Evolutionary conservation across 495 filamentous ascomycete genomes (phyloP).

Genomic region (Tuber brumale): DNA sequence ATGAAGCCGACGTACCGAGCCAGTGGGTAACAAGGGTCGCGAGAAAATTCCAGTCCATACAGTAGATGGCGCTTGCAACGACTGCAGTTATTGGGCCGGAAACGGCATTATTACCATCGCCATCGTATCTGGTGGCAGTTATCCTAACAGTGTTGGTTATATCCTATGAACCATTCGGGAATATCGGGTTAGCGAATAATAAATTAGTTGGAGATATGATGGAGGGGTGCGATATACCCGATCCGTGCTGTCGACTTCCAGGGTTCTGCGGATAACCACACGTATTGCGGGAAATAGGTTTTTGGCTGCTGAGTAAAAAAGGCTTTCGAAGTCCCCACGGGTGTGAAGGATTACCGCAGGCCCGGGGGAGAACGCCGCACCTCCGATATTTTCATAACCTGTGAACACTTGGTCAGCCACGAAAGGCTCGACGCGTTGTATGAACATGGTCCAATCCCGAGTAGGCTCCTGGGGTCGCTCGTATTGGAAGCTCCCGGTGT

Average conservation of each 20-base stretch:
- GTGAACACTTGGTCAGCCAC: background rate
- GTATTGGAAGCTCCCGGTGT: background rate
- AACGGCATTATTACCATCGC: background rate
- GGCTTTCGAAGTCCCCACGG: background rate
- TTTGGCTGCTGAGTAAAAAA: background rate
- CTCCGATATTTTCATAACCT: background rate
- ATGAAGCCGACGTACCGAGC: background rate
- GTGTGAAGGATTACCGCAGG: background rate
- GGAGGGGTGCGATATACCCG: background rate
- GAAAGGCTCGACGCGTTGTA: background rate
- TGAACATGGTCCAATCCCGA: background rate
- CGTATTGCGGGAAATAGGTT: background rate
- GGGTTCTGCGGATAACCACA: background rate
- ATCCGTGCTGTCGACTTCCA: background rate
- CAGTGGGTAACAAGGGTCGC: background rate
- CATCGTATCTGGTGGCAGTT: background rate
- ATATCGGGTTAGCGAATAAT: background rate
- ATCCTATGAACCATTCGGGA: background rate
- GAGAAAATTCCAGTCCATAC: background rate
- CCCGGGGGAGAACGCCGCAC: background rate
- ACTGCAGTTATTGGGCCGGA: background rate
- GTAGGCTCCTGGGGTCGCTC: background rate
- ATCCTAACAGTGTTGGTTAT: background rate
- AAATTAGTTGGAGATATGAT: background rate
- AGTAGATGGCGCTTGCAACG: background rate